Evolutionary conservation across 2,329 filamentous ascomycete genomes (phyloP), one percentile per base, ranked within the genome.

Genomic region (Trichophaea hybrida): DNA sequence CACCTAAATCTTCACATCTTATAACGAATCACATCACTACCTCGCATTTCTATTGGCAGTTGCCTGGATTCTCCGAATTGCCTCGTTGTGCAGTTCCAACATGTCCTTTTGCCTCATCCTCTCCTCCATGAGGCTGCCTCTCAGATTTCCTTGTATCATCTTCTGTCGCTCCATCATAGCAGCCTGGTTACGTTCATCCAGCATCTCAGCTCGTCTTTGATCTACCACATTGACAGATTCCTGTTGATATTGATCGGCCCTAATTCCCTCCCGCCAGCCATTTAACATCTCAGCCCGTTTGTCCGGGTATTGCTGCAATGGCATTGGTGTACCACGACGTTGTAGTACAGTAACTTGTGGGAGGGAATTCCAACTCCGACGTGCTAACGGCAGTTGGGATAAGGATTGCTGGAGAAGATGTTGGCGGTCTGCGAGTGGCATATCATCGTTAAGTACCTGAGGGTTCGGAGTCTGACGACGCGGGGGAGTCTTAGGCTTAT

Each of bases 1-100:
- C 24, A 24, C 24, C 24, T 3, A 24, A 24, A 24, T 24, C 24
- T 2, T 24, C 24, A 24, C 24, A 24, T 24, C 24, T 24, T 3
- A 24, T 24, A 24, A 24, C 24, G 24, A 24, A 24, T 24, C 24
- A 24, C 24, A 24, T 43, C 38, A 10, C 24, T 24, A 49, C 37
- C 10, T 55, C 13, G 31, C 52, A 3, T 55, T 13, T 33, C 43
- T 65, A 34, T 78, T 79, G 0, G 78, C 79, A 53, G 74, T 72
- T 12, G 77, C 76, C 70, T 95, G 89, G 83, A 96, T 85, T 70
- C 78, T 83, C 64, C 85, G 78, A 79, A 96, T 78, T 0, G 85
- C 86, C 64, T 90, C 84, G 17, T 85, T 78, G 71, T 96, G 90
- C 24, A 83, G 78, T 50, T 86, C 84, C 55, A 86, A 75, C 75